Percentiles rank a stretch among this genome's conserved stretches.
phyloP scores from a whole-genome alignment of 495 filamentous ascomycete genomes.

The Aspergillus avenaceus region DNA sequence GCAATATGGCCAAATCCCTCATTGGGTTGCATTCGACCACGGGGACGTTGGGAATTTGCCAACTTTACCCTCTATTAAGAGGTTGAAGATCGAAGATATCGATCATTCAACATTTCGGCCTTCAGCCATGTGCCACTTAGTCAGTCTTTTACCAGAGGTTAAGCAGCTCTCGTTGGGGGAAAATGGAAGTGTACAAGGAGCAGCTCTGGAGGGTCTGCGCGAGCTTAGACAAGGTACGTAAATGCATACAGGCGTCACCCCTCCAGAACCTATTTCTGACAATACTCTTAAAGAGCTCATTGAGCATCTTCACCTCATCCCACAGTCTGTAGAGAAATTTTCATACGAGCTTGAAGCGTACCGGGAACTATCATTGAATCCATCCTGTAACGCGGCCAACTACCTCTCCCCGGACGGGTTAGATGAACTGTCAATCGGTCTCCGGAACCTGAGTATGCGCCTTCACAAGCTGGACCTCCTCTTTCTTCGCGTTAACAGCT shows the following conservation, averaged over 20 bases:
- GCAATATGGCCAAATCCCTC: no score
- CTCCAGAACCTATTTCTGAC: not conserved
- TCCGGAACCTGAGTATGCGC: not conserved
- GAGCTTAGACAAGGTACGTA: not conserved
- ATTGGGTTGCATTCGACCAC: no score
- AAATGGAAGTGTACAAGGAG: no score
- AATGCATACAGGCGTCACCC: no score
- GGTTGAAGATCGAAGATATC: no score
- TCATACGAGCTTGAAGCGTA: not conserved
- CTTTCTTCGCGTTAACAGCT: slow-evolving; percentile 1
- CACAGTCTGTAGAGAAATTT: not conserved
- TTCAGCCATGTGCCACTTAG: no score
- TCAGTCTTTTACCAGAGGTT: no score
- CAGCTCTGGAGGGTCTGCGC: no score
- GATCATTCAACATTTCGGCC: no score
- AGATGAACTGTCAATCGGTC: not conserved
- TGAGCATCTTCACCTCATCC: not conserved
- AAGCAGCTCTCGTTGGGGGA: no score
- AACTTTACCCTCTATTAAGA: no score
- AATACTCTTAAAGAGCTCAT: not conserved
- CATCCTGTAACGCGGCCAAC: not conserved
- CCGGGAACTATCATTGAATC: not conserved
- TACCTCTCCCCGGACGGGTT: not conserved
- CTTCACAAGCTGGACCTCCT: slow-evolving; percentile 1
- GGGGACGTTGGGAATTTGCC: no score